phyloP scores from a whole-genome alignment of 1,139 yeast species.

The Geotrichum candidum region DNA sequence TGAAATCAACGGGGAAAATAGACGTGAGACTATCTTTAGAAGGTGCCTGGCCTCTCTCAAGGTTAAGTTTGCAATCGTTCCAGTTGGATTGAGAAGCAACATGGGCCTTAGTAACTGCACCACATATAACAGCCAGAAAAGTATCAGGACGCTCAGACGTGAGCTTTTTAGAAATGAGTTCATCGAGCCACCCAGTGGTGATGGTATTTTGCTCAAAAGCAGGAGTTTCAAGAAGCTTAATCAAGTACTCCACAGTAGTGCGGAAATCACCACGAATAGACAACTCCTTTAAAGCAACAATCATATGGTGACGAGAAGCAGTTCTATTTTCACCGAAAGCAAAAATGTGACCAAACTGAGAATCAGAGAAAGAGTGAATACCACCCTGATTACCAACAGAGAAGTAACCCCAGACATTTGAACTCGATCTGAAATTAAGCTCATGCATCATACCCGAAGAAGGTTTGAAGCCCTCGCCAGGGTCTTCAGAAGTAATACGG shows the following conservation, averaged over 20 bases:
- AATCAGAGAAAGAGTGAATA: conserved; percentile 94
- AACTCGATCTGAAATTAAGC: conserved; percentile 90
- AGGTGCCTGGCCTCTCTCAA: conserved; percentile 95
- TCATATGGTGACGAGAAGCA: conserved; percentile 97
- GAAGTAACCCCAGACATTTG: conserved; percentile 99
- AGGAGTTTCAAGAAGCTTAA: conserved; percentile 89
- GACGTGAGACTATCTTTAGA: conserved; percentile 73
- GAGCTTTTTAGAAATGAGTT: conserved; percentile 81
- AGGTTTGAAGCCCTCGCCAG: conserved; percentile 98
- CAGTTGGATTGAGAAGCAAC: conserved; percentile 68
- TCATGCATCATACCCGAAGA: conserved; percentile 96
- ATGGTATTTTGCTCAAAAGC: conserved; percentile 94
- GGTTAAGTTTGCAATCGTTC: conserved; percentile 59
- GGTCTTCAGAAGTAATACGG: conserved; percentile 97
- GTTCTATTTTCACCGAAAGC: conserved; percentile 98
- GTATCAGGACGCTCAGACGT: conserved; percentile 97
- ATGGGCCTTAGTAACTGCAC: conserved; percentile 94
- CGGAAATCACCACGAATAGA: conserved; percentile 97
- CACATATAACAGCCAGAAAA: conserved; percentile 84
- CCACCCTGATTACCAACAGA: conserved; percentile 95
- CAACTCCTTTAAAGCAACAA: conserved; percentile 91
- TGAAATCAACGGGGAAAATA: conserved; percentile 87
- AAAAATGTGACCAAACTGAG: conserved; percentile 97
- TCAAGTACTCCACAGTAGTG: conserved; percentile 96
- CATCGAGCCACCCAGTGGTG: conserved; percentile 98